phyloP scores from a whole-genome alignment of 352 stramenopile species.

The Saprolegnia diclina region DNA sequence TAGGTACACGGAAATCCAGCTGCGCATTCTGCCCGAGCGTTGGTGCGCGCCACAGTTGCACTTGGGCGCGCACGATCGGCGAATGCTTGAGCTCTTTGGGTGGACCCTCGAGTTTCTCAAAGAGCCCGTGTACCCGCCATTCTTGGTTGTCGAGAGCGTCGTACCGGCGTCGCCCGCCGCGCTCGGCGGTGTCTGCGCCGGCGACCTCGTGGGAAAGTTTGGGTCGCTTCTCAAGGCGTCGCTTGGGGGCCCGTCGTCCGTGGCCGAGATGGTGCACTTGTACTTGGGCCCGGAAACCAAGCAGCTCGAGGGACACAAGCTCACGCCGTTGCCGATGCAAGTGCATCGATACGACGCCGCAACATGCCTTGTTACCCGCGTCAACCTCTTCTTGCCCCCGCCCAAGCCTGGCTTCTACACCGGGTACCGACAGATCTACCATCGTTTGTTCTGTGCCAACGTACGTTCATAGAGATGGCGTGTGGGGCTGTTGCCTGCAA shows the following conservation, averaged over 20 bases:
- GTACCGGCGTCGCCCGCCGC: background rate
- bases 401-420: background rate
- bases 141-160: constrained; percentile 17
- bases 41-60: constrained; percentile 22
- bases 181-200: background rate
- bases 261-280: background rate
- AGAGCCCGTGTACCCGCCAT: constrained; percentile 12
- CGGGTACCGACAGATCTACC: too few relatives aligned
- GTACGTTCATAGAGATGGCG: constrained; percentile 21
- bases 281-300: background rate
- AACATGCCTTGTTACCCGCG: background rate
- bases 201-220: constrained; percentile 20
- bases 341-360: constrained; percentile 4
- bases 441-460: too few relatives aligned
- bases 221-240: constrained; percentile 4
- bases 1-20: constrained; percentile 20
- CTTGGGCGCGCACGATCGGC: background rate
- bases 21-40: constrained; percentile 17
- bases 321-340: constrained; percentile 14
- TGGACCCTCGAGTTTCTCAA: constrained; percentile 13
- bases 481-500: background rate
- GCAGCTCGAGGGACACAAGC: background rate
- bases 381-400: background rate
- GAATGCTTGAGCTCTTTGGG: constrained; percentile 20
- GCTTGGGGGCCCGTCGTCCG: background rate